phyloP scores from a whole-genome alignment of 345 rosid genomes.

The Diplotaxis tenuifolia region DNA sequence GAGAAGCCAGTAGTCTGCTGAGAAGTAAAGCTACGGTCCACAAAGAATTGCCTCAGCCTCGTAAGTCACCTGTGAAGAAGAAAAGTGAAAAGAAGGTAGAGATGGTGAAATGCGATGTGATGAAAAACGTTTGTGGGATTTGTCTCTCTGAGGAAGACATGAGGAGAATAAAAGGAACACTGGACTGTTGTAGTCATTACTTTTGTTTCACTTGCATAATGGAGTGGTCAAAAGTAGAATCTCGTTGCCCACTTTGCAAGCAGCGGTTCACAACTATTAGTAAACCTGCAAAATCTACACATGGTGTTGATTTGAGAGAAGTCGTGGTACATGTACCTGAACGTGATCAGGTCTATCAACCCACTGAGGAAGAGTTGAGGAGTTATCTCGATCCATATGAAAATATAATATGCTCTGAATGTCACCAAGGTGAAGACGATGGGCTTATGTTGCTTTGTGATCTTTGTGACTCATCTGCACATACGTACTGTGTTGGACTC shows the following conservation, averaged over 20 bases:
- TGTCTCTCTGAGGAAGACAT: slow-evolving; percentile 92
- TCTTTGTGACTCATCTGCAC: slow-evolving; percentile 97
- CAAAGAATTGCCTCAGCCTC: slow-evolving; percentile 43
- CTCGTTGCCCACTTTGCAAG: slow-evolving; percentile 96
- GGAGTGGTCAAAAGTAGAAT: slow-evolving; percentile 98
- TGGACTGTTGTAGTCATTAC: slow-evolving; percentile 87
- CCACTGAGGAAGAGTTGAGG: slow-evolving; percentile 97
- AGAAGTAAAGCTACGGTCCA: slow-evolving; percentile 44
- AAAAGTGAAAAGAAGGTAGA: slow-evolving; percentile 83
- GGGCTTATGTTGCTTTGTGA: slow-evolving; percentile 97
- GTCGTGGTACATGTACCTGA: slow-evolving; percentile 70
- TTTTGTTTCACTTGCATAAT: slow-evolving; percentile 95
- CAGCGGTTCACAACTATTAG: slow-evolving; percentile 82
- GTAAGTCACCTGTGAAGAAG: slow-evolving; percentile 46
- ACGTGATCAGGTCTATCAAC: slow-evolving; percentile 99
- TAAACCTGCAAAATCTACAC: slow-evolving; percentile 69
- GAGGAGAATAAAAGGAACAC: slow-evolving; percentile 74
- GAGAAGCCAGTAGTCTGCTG: slow-evolving; percentile 59
- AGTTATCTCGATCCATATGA: slow-evolving; percentile 92
- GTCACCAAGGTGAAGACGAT: slow-evolving; percentile 95
- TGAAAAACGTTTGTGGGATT: slow-evolving; percentile 80
- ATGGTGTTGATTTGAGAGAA: slow-evolving; percentile 78
- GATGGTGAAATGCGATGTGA: slow-evolving; percentile 47
- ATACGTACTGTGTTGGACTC: slow-evolving; percentile 95
- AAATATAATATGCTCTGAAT: slow-evolving; percentile 84